Conservation (phyloP, 306 rosid species). For the Cucurbita ficifolia region DNA sequence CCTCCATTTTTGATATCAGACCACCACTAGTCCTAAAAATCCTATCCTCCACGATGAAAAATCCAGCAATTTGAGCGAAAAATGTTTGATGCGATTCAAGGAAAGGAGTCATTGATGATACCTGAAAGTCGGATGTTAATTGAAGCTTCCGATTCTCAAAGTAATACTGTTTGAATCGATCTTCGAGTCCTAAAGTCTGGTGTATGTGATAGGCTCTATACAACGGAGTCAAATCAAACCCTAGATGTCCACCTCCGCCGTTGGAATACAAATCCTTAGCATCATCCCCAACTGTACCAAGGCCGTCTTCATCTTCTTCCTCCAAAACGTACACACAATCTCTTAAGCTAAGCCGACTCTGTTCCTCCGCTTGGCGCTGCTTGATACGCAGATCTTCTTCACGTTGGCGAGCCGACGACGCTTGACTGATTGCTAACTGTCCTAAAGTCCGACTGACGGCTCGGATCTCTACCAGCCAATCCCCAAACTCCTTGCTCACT, state of each 20-base stretch:
- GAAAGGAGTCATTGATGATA: conserved; percentile 94
- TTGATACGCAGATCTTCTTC: conserved; percentile 95
- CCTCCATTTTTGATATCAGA: conserved; percentile 79
- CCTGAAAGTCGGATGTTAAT: conserved; percentile 95
- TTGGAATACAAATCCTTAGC: conserved; percentile 29
- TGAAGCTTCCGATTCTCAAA: conserved; percentile 91
- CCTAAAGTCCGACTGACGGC: conserved; percentile 81
- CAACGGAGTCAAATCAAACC: conserved; percentile 85
- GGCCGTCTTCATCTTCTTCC: conserved; percentile 75
- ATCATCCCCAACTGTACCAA: conserved; percentile 20
- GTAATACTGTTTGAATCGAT: conserved; percentile 80
- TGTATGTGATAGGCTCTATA: conserved; percentile 74
- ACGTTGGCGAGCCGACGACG: conserved; percentile 87
- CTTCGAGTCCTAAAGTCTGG: conserved; percentile 86
- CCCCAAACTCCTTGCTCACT: conserved; percentile 83
- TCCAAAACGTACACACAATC: conserved; percentile 84
- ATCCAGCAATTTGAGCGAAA: conserved; percentile 93
- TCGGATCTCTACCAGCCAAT: conserved; percentile 98
- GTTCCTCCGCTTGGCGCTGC: conserved; percentile 99
- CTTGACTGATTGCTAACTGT: conserved; percentile 84
- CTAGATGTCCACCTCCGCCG: conserved; percentile 40
- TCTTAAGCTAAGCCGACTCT: conserved; percentile 83
- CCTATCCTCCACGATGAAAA: conserved; percentile 87
- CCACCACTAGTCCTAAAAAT: conserved; percentile 86
- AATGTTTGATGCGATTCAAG: conserved; percentile 97